A percentile compares a stretch with the other conserved stretches of the same genome.
Evolutionary conservation across 441 rosid species (phyloP).

Genomic region (Erodium texanum): DNA sequence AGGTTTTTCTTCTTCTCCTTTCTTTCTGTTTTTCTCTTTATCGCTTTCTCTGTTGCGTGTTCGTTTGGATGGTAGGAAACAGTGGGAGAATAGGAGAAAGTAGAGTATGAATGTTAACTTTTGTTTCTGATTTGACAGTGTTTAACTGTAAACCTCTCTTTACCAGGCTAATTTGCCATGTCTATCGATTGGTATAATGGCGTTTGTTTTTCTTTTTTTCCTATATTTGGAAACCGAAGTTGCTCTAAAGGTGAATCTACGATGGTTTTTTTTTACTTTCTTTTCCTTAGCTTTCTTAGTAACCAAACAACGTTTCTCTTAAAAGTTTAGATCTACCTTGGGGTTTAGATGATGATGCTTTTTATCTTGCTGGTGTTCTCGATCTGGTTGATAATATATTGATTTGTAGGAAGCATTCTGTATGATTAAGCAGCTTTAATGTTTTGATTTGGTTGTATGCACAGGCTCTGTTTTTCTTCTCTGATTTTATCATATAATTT

Average conservation of each 20-base stretch:
- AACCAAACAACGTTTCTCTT: background rate
- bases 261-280: background rate
- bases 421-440: background rate
- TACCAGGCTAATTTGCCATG: too few species aligned
- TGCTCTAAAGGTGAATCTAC: background rate
- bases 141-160: background rate
- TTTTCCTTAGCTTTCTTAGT: background rate
- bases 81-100: slow-evolving; percentile 10
- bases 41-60: background rate
- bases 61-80: slow-evolving; percentile 14
- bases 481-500: background rate
- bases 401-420: background rate
- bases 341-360: background rate
- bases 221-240: background rate
- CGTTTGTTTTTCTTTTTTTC: background rate
- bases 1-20: slow-evolving; percentile 2
- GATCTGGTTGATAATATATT: background rate
- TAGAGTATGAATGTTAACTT: background rate
- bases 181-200: background rate
- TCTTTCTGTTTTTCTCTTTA: background rate
- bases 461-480: too few species aligned
- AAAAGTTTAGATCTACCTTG: background rate
- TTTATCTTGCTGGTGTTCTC: background rate
- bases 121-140: background rate
- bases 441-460: background rate